Percentiles rank a stretch among this genome's conserved stretches.
phyloP scores from a whole-genome alignment of 805 yeast species.

The Wickerhamomyces subpelliculosus region DNA sequence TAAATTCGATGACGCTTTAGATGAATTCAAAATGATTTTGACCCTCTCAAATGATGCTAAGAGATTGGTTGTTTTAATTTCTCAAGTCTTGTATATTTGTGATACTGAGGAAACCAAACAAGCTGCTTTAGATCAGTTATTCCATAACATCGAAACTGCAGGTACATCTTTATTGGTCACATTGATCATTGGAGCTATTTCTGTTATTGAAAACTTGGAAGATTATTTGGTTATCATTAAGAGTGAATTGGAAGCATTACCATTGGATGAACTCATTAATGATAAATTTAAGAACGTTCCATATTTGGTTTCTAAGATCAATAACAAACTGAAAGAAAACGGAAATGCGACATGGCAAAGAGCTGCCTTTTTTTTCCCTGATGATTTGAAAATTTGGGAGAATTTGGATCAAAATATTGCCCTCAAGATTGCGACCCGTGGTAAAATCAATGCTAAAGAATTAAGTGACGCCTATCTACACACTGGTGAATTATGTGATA shows the following conservation, averaged over 20 bases:
- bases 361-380: slow-evolving; percentile 69
- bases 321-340: slow-evolving; percentile 28
- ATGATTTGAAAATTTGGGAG: slow-evolving; percentile 62
- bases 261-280: slow-evolving; percentile 36
- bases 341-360: slow-evolving; percentile 48
- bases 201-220: slow-evolving; percentile 55
- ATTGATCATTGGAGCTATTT: slow-evolving; percentile 72
- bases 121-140: slow-evolving; percentile 80
- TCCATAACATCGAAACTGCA: slow-evolving; percentile 49
- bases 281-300: slow-evolving; percentile 57
- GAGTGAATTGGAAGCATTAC: slow-evolving; percentile 53
- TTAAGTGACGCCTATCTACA: slow-evolving; percentile 46
- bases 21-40: slow-evolving; percentile 60
- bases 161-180: slow-evolving; percentile 67
- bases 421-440: slow-evolving; percentile 47
- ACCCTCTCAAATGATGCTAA: slow-evolving; percentile 48
- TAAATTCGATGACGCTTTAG: slow-evolving; percentile 59
- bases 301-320: slow-evolving; percentile 45
- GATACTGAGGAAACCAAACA: slow-evolving; percentile 72
- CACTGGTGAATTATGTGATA: slow-evolving; percentile 41
- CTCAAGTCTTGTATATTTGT: slow-evolving; percentile 74
- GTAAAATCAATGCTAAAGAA: slow-evolving; percentile 41
- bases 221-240: slow-evolving; percentile 54
- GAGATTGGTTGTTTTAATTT: slow-evolving; percentile 62
- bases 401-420: slow-evolving; percentile 51